Evolutionary conservation across 495 filamentous ascomycete genomes (phyloP), one percentile per base, ranked within the genome.

Genomic region (Hapsidospora chrysogenum): DNA sequence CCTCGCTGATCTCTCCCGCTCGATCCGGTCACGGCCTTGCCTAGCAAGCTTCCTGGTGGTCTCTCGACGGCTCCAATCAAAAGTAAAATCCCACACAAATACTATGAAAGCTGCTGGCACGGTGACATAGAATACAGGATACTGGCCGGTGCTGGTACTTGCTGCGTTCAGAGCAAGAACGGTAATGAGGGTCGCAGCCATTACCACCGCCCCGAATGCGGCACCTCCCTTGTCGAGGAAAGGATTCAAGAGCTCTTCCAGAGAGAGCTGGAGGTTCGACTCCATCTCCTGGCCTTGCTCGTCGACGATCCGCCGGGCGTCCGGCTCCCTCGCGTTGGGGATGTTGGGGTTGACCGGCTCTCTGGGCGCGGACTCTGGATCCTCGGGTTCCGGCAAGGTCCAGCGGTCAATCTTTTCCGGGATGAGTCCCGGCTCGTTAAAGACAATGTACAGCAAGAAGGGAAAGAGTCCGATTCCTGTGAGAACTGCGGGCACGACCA

Each of bases 181-280:
- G 1, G 68, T 69, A 36, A 74, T 55, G 14, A 79, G 59, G 0
- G 72, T 74, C 0, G 61, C 57, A 4, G 72, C 58, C 71, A 79
- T 77, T 37, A 79, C 58, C 22, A 69, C 28, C 2, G 57, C 67
- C 14, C 72, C 73, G 33, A 77, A 75, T 0, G 54, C 54, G 1
- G 75, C 75, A 19, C 75, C 66, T 9, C 52, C 47, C 46, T 72
- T 76, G 45, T 79, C 75, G 9, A 79, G 41, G 44, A 74, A 79
- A 1, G 75, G 75, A 40, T 79, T 77, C 68, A 79, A 70, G 48
- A 79, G 74, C 45, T 78, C 74, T 46, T 76, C 74, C 0, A 79
- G 57, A 0, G 70, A 72, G 8, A 75, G 48, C 1, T 62, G 46
- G n/a, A n/a, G n/a, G n/a, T n/a, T n/a, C n/a, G n/a, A n/a, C n/a